These are phyloP conservation scores for Mucor indicus DNA, from an alignment of 371 early-diverging fungal genomes.

Conservation along the genomic window DNA sequence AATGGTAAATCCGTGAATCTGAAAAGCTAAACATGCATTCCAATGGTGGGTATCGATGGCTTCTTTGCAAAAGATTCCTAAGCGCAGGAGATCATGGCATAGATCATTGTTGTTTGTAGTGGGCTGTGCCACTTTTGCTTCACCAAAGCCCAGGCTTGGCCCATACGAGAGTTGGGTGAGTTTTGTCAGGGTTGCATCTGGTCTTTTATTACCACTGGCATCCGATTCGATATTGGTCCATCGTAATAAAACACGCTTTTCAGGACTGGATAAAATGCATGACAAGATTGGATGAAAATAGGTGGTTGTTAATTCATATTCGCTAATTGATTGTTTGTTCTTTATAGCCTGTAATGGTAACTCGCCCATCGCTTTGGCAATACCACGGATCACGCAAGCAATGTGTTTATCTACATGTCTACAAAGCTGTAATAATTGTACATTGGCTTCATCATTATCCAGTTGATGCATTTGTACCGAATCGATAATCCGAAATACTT, in stretches of 20 bases:
- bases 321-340: conserved; percentile 17
- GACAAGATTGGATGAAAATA: conserved; percentile 16
- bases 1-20: conserved; percentile 22
- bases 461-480: conserved; percentile 16
- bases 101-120: conserved; percentile 20
- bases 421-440: conserved; percentile 20
- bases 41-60: conserved; percentile 14
- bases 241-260: conserved; percentile 15
- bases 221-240: conserved; percentile 21
- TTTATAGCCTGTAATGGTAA: conserved; percentile 17
- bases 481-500: conserved; percentile 17
- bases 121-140: conserved; percentile 24
- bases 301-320: conserved; percentile 14
- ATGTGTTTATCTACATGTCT: conserved; percentile 12
- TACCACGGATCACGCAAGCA: conserved; percentile 15
- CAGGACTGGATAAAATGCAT: conserved; percentile 14
- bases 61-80: conserved; percentile 22
- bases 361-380: conserved; percentile 17
- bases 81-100: conserved; percentile 18
- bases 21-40: conserved; percentile 17
- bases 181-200: conserved; percentile 22
- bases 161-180: conserved; percentile 20
- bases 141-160: conserved; percentile 22
- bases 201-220: conserved; percentile 17
- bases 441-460: conserved; percentile 16